Conservation (phyloP, 805 yeast genomes). For the Nakazawaea wickerhamii region DNA sequence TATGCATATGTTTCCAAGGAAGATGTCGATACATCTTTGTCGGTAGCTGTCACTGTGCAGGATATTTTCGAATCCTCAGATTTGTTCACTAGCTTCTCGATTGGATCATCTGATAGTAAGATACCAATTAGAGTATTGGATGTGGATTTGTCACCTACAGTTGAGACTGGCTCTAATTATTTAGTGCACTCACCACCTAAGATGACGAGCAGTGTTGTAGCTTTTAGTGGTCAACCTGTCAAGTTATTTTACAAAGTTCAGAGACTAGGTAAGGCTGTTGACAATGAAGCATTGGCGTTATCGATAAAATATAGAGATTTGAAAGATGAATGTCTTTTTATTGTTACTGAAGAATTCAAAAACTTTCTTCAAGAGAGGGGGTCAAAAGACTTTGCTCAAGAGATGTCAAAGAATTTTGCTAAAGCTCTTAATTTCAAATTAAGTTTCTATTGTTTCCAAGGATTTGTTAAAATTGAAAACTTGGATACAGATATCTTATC, state of each 20-base stretch:
- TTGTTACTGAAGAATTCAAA: slow-evolving; percentile 20
- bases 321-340: slow-evolving; percentile 35
- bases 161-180: slow-evolving; percentile 27
- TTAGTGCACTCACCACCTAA: slow-evolving; percentile 21
- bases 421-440: slow-evolving; percentile 18
- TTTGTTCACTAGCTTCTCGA: slow-evolving; percentile 62
- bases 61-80: slow-evolving; percentile 59
- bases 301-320: slow-evolving; percentile 41
- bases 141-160: slow-evolving; percentile 27
- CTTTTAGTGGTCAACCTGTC: slow-evolving; percentile 68
- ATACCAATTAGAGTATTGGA: slow-evolving; percentile 49
- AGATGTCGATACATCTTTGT: slow-evolving; percentile 46
- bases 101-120: slow-evolving; percentile 49
- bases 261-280: slow-evolving; percentile 16
- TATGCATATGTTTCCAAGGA: slow-evolving; percentile 18
- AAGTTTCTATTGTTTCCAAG: slow-evolving; percentile 24
- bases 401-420: slow-evolving; percentile 11
- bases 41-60: slow-evolving; percentile 72
- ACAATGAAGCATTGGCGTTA: slow-evolving; percentile 29
- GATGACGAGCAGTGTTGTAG: slow-evolving; percentile 30
- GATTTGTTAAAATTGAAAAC: slow-evolving; percentile 15
- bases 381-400: background rate
- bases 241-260: slow-evolving; percentile 53
- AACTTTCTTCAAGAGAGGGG: slow-evolving; percentile 10
- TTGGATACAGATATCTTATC: background rate